A percentile compares a stretch with the other conserved stretches of the same genome.
phyloP scores from a whole-genome alignment of 1,139 yeast genomes.

The Debaryomyces udenii region DNA sequence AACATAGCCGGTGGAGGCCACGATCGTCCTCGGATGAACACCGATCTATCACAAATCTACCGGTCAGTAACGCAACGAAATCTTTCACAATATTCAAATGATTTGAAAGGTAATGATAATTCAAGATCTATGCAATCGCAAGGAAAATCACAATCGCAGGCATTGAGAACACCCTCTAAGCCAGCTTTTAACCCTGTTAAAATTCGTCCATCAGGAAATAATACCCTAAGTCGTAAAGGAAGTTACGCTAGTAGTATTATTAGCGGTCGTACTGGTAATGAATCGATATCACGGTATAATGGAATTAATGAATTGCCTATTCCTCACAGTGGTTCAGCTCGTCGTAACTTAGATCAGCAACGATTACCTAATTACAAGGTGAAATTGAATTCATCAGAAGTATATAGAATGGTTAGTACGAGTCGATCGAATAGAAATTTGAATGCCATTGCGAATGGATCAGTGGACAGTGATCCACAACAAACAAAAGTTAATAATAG shows the following conservation, averaged over 20 bases:
- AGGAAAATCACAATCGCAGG: background rate
- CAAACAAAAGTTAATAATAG: slow-evolving; percentile 1
- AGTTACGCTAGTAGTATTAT: slow-evolving; percentile 13
- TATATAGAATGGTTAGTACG: slow-evolving; percentile 24
- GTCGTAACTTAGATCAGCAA: slow-evolving; percentile 41
- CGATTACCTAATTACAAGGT: slow-evolving; percentile 54
- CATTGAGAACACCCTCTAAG: background rate
- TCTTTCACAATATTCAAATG: slow-evolving; percentile 17
- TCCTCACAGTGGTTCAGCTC: slow-evolving; percentile 5
- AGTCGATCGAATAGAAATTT: slow-evolving; percentile 6
- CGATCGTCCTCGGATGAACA: slow-evolving; percentile 12
- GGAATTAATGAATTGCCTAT: slow-evolving; percentile 1
- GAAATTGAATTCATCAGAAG: slow-evolving; percentile 26
- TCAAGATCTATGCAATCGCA: slow-evolving; percentile 19
- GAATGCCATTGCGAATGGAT: slow-evolving; percentile 1
- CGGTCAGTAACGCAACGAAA: slow-evolving; percentile 42
- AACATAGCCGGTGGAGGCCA: slow-evolving; percentile 20
- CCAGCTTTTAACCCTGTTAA: slow-evolving; percentile 6
- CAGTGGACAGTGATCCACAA: slow-evolving; percentile 3
- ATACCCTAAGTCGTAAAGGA: slow-evolving; percentile 9
- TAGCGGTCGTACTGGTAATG: slow-evolving; percentile 7
- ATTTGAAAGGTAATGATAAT: slow-evolving; percentile 10
- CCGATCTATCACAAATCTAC: slow-evolving; percentile 36
- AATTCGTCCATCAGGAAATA: slow-evolving; percentile 3
- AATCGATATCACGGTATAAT: slow-evolving; percentile 5